Evolutionary conservation across 2,329 filamentous ascomycete species (phyloP).

Genomic region (Botrytis paeoniae): DNA sequence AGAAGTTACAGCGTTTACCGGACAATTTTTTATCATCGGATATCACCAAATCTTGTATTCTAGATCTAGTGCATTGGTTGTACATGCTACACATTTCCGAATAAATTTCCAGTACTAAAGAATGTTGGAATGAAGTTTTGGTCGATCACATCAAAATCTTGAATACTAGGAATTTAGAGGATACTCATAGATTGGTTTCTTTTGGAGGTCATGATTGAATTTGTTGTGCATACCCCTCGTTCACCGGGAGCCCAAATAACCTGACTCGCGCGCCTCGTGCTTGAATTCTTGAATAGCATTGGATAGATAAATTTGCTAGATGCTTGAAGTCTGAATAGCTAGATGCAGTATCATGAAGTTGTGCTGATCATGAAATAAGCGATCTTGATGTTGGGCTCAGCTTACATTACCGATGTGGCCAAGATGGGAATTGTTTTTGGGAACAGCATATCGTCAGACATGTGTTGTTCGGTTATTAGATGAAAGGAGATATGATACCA

Average conservation of each 20-base stretch:
- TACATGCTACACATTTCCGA: background rate
- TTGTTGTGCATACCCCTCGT: background rate
- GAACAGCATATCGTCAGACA: background rate
- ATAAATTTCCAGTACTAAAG: background rate
- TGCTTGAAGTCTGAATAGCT: background rate
- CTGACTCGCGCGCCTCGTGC: background rate
- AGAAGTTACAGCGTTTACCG: background rate
- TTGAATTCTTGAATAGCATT: background rate
- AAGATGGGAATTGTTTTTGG: background rate
- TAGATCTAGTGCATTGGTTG: conserved; percentile 9
- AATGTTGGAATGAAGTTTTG: background rate
- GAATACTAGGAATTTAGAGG: background rate
- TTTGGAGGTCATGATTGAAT: background rate
- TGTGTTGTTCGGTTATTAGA: background rate
- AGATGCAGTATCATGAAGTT: background rate
- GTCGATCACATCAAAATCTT: background rate
- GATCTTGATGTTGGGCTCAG: background rate
- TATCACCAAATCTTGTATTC: background rate
- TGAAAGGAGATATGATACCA: background rate
- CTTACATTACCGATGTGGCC: background rate
- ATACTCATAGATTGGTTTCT: background rate
- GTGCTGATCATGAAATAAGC: background rate
- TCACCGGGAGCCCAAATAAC: background rate
- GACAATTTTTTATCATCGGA: background rate
- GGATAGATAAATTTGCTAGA: background rate